Conservation (phyloP, 2,329 filamentous ascomycete genomes). For the Diaporthe sp. region DNA sequence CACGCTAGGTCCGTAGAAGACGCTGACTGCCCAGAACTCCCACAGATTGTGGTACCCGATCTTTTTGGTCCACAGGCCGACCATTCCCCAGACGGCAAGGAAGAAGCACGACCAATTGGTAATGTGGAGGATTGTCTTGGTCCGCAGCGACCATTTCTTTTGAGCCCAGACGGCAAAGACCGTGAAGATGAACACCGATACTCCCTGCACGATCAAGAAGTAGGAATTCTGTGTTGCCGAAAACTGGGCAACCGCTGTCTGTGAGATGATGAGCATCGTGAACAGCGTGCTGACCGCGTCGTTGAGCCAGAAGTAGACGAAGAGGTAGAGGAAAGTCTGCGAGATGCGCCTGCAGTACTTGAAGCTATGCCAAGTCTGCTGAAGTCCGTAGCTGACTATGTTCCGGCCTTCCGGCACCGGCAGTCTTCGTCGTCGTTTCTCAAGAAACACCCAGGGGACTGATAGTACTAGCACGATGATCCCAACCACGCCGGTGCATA, state of each 20-base stretch:
- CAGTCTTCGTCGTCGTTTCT: not conserved
- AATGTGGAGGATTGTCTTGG: constrained; percentile 10
- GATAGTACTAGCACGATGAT: constrained; percentile 1
- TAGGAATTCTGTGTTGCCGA: constrained; percentile 7
- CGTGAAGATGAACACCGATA: constrained; percentile 1
- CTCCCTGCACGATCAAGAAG: constrained; percentile 21
- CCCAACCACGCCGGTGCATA: not conserved
- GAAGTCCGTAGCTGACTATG: constrained; percentile 3
- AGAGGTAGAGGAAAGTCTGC: constrained; percentile 14
- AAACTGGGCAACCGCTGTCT: constrained; percentile 3
- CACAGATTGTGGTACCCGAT: constrained; percentile 28
- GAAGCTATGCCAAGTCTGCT: constrained; percentile 17
- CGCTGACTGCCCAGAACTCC: constrained; percentile 24
- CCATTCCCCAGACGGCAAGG: constrained; percentile 13
- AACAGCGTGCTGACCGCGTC: not conserved
- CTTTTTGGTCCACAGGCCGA: constrained; percentile 21
- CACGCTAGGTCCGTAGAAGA: not conserved
- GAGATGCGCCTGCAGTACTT: constrained; percentile 5
- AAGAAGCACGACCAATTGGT: not conserved
- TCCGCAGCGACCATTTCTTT: not conserved
- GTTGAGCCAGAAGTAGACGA: constrained; percentile 16
- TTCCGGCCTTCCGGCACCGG: not conserved
- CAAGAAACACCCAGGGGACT: not conserved
- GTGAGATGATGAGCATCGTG: constrained; percentile 14
- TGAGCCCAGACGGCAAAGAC: constrained; percentile 3